A percentile compares a stretch with the other conserved stretches of the same genome.
These are phyloP conservation scores for Colletotrichum orbiculare DNA, from an alignment of 2,329 filamentous ascomycete species.

Conservation along the genomic window DNA sequence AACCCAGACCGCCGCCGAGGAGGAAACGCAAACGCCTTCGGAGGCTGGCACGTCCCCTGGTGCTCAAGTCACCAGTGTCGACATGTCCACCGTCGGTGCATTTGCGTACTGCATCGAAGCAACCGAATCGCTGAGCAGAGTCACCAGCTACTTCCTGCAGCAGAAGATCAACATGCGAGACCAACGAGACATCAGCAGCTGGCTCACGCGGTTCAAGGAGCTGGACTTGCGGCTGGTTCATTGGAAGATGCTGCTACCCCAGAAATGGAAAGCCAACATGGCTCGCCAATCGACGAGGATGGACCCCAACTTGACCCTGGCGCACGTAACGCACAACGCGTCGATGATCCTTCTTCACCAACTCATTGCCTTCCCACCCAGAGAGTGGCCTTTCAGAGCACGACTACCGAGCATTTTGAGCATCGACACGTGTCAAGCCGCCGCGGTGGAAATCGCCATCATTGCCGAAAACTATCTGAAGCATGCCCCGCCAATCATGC, in stretches of 20 bases:
- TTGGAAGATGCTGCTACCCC: slow-evolving; percentile 53
- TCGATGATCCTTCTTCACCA: slow-evolving; percentile 60
- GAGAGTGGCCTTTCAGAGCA: slow-evolving; percentile 47
- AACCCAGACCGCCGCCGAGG: slow-evolving; percentile 19
- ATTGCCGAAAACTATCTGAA: slow-evolving; percentile 56
- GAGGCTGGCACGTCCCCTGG: slow-evolving; percentile 26
- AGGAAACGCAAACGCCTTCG: slow-evolving; percentile 16
- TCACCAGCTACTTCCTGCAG: slow-evolving; percentile 57
- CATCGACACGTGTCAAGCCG: slow-evolving; percentile 56
- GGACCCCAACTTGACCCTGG: slow-evolving; percentile 60
- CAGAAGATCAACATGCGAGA: slow-evolving; percentile 51
- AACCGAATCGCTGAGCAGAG: slow-evolving; percentile 56
- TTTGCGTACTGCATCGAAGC: slow-evolving; percentile 61
- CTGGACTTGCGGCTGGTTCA: slow-evolving; percentile 55
- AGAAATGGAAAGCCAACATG: slow-evolving; percentile 51
- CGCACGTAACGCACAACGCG: slow-evolving; percentile 59
- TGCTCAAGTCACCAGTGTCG: slow-evolving; percentile 43
- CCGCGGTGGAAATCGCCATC: slow-evolving; percentile 54
- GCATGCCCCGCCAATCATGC: slow-evolving; percentile 41
- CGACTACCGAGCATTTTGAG: slow-evolving; percentile 53
- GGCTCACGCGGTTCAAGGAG: slow-evolving; percentile 57
- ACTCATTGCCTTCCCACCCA: slow-evolving; percentile 53
- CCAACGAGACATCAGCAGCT: slow-evolving; percentile 49
- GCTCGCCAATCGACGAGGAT: slow-evolving; percentile 46
- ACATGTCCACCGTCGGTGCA: slow-evolving; percentile 54